A percentile compares a stretch with the other conserved stretches of the same genome.
Conservation (phyloP, 1,139 yeast genomes). For the Saccharomycopsis crataegensis region DNA sequence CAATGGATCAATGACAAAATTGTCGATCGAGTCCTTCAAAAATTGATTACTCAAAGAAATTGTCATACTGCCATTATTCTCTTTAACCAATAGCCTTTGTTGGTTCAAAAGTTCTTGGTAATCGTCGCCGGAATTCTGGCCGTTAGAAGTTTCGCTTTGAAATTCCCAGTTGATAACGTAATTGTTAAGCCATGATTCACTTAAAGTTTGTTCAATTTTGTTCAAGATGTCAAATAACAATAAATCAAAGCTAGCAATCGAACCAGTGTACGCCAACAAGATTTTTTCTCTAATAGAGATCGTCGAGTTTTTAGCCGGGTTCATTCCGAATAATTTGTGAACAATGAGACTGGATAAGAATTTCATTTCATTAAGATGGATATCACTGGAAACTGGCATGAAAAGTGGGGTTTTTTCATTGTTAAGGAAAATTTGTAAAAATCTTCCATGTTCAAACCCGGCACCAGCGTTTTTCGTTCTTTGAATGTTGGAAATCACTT, state of each 20-base stretch:
- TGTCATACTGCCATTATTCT: slow-evolving; percentile 39
- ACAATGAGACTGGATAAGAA: slow-evolving; percentile 40
- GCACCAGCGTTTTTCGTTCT: slow-evolving; percentile 23
- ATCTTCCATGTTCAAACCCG: slow-evolving; percentile 26
- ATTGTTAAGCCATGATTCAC: slow-evolving; percentile 46
- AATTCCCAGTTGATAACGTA: slow-evolving; percentile 15
- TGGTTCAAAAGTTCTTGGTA: slow-evolving; percentile 22
- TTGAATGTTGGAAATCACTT: slow-evolving; percentile 26
- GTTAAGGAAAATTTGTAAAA: slow-evolving; percentile 59
- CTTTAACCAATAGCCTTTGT: slow-evolving; percentile 36
- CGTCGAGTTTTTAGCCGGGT: slow-evolving; percentile 42
- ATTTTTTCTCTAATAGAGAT: slow-evolving; percentile 40
- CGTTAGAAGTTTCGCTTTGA: not conserved
- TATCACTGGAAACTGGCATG: slow-evolving; percentile 23
- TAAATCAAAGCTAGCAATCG: slow-evolving; percentile 53
- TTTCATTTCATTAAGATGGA: slow-evolving; percentile 26
- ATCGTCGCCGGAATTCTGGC: slow-evolving; percentile 15
- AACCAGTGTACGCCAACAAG: slow-evolving; percentile 52
- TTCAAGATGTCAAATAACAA: slow-evolving; percentile 49
- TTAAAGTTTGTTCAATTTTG: slow-evolving; percentile 45
- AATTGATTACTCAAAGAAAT: slow-evolving; percentile 48
- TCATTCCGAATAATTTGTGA: slow-evolving; percentile 38
- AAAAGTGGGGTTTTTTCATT: slow-evolving; percentile 36
- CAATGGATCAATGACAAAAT: slow-evolving; percentile 26
- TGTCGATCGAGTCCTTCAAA: slow-evolving; percentile 41